These are phyloP conservation scores for Clavispora carvajalis DNA, from an alignment of 805 yeast species.

Conservation along the genomic window DNA sequence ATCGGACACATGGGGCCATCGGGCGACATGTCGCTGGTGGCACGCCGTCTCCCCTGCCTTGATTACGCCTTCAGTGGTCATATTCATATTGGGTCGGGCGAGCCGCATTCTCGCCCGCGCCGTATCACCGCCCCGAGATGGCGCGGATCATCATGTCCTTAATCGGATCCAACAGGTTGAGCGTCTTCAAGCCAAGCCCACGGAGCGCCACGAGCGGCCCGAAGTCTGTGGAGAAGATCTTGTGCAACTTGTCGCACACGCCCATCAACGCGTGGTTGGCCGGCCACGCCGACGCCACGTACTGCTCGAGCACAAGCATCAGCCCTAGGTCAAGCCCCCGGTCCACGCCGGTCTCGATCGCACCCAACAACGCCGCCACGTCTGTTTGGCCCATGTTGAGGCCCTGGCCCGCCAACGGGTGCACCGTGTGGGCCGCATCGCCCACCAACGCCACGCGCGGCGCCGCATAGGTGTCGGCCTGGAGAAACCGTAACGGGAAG, in stretches of 20 bases:
- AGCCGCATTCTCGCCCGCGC: no score
- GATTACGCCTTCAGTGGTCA: background rate
- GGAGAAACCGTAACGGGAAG: slow-evolving; percentile 84
- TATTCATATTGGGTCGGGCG: no score
- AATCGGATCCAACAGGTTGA: slow-evolving; percentile 58
- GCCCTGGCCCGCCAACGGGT: slow-evolving; percentile 97
- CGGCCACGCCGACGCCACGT: slow-evolving; percentile 78
- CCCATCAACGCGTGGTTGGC: slow-evolving; percentile 78
- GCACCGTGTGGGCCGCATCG: slow-evolving; percentile 97
- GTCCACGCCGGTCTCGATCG: slow-evolving; percentile 62
- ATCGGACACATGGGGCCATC: no score
- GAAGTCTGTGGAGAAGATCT: slow-evolving; percentile 69
- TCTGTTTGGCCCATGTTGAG: slow-evolving; percentile 96
- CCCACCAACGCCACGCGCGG: slow-evolving; percentile 92
- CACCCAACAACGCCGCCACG: slow-evolving; percentile 63
- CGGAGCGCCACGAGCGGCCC: slow-evolving; percentile 72
- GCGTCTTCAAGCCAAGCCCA: slow-evolving; percentile 66
- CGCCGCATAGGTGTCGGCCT: slow-evolving; percentile 82
- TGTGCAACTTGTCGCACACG: slow-evolving; percentile 86
- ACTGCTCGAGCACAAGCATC: slow-evolving; percentile 75
- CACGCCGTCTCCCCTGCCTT: no score
- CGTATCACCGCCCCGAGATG: slow-evolving; percentile 24
- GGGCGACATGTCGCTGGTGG: no score
- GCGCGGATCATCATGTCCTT: slow-evolving; percentile 64
- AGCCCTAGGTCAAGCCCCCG: slow-evolving; percentile 90